Evolutionary conservation across 2,329 filamentous ascomycete genomes (phyloP).

Genomic region (Aspergillus ustus): DNA sequence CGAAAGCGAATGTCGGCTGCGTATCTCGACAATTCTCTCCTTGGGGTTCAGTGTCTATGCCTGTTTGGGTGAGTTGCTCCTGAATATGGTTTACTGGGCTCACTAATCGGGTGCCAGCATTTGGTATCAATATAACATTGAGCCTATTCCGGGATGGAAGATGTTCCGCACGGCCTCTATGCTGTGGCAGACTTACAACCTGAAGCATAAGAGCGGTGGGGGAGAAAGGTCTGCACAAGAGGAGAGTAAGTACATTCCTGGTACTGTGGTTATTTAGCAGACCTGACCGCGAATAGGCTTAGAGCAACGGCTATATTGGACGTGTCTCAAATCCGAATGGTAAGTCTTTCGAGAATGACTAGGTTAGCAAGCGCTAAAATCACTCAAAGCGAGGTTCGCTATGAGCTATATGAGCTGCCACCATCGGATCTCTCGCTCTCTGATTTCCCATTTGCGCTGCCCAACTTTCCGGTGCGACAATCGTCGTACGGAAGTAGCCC

Average conservation of each 20-base stretch:
- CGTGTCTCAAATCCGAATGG: conserved; percentile 33
- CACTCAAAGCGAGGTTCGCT: conserved; percentile 27
- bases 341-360: neutral
- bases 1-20: conserved; percentile 30
- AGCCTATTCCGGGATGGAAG: conserved; percentile 32
- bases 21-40: conserved; percentile 28
- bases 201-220: conserved; percentile 28
- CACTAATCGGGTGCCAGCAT: conserved; percentile 19
- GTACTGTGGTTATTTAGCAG: neutral
- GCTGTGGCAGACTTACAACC: conserved; percentile 32
- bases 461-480: conserved; percentile 27
- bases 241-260: conserved; percentile 24
- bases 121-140: conserved; percentile 34
- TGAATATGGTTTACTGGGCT: neutral
- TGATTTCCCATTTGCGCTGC: conserved; percentile 31
- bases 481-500: conserved; percentile 19
- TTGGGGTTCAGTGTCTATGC: conserved; percentile 31
- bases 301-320: conserved; percentile 33
- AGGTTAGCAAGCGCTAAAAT: neutral
- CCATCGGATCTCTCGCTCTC: conserved; percentile 31
- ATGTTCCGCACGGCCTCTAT: conserved; percentile 33
- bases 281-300: conserved; percentile 19
- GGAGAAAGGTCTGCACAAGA: conserved; percentile 27
- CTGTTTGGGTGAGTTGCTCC: conserved; percentile 26
- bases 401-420: conserved; percentile 30